phyloP scores from a whole-genome alignment of 2,329 filamentous ascomycete genomes.

The Aureobasidium sp. region DNA sequence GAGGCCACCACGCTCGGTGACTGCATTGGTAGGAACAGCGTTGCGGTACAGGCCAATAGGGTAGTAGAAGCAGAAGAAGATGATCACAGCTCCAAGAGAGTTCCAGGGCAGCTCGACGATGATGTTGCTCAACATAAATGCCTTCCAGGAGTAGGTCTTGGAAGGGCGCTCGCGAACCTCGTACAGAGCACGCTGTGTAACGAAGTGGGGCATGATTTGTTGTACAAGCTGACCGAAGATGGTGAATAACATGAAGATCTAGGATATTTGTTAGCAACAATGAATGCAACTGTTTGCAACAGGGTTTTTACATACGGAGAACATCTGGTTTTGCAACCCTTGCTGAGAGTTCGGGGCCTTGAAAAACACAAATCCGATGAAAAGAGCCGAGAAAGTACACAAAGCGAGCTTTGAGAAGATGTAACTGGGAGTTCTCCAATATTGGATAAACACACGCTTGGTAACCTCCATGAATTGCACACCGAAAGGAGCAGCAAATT shows the following conservation, averaged over 20 bases:
- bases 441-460: constrained; percentile 75
- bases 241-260: constrained; percentile 74
- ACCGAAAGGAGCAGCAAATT: constrained; percentile 71
- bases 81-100: constrained; percentile 62
- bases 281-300: too few species aligned
- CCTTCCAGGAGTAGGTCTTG: constrained; percentile 77
- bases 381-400: constrained; percentile 58
- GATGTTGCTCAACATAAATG: constrained; percentile 77
- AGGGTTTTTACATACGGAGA: constrained; percentile 31
- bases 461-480: constrained; percentile 61
- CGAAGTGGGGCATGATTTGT: constrained; percentile 76
- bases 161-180: constrained; percentile 78
- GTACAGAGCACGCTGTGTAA: constrained; percentile 72
- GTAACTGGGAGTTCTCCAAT: constrained; percentile 84
- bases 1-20: constrained; percentile 62
- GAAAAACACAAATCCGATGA: constrained; percentile 73
- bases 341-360: constrained; percentile 62
- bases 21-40: constrained; percentile 52
- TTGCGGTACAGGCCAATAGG: constrained; percentile 68
- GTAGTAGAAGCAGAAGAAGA: constrained; percentile 80
- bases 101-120: constrained; percentile 83
- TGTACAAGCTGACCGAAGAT: constrained; percentile 74
- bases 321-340: constrained; percentile 79
- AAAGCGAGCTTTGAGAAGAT: constrained; percentile 75
- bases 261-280: not conserved